A percentile compares a stretch with the other conserved stretches of the same genome.
phyloP scores from a whole-genome alignment of 345 rosid species.

The Salix brachista region DNA sequence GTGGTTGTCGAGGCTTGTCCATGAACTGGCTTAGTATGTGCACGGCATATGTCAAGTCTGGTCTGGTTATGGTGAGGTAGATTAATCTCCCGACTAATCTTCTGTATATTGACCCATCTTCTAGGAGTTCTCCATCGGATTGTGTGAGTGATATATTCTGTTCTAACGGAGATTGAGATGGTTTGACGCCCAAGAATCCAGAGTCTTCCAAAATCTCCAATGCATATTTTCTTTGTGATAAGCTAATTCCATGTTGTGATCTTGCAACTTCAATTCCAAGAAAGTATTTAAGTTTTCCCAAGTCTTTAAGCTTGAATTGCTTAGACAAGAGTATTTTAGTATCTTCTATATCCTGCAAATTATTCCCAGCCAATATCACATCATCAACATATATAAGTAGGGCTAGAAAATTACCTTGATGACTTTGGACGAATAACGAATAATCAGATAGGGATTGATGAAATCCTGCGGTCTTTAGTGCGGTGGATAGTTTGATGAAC shows the following conservation, averaged over 20 bases:
- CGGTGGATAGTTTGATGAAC: not conserved
- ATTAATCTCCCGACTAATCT: not conserved
- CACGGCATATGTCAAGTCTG: not conserved
- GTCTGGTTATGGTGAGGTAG: not conserved
- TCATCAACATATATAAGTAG: slow-evolving; percentile 2
- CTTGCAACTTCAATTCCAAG: not conserved
- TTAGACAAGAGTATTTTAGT: not conserved
- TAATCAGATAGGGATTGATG: not conserved
- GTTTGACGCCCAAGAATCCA: too few relatives aligned
- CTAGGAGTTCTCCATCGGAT: not conserved
- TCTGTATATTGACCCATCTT: not conserved
- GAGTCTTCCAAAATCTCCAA: not conserved
- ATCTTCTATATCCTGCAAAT: slow-evolving; percentile 1
- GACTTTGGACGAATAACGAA: not conserved
- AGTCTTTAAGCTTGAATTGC: not conserved
- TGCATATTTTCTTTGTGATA: not conserved
- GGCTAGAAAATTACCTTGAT: not conserved
- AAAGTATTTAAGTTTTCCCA: not conserved
- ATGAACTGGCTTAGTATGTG: not conserved
- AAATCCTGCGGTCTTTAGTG: not conserved
- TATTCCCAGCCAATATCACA: not conserved
- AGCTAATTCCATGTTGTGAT: not conserved
- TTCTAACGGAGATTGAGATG: not conserved
- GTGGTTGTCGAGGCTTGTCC: too few relatives aligned
- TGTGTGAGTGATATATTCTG: not conserved